A percentile compares a stretch with the other conserved stretches of the same genome.
phyloP scores from a whole-genome alignment of 768 basidiomycete species.

The Macrolepiota fuliginosa region DNA sequence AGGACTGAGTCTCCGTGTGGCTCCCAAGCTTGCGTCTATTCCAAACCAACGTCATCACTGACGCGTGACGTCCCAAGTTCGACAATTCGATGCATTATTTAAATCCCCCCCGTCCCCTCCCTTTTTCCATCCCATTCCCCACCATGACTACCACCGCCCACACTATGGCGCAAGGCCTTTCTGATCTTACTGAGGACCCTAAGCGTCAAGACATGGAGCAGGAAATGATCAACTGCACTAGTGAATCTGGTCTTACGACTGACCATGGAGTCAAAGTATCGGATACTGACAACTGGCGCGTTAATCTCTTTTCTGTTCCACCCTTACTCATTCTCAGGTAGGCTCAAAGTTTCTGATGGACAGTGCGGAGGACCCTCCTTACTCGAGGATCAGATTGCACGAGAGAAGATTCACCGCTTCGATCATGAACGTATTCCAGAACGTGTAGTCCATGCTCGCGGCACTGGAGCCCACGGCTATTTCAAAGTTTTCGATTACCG shows the following conservation, averaged over 20 bases:
- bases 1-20: neutral
- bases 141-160: conserved; percentile 22
- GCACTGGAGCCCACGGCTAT: conserved; percentile 78
- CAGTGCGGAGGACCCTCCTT: conserved; percentile 61
- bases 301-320: conserved; percentile 4
- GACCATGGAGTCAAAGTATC: conserved; percentile 58
- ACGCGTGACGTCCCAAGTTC: conserved; percentile 3
- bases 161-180: conserved; percentile 25
- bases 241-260: conserved; percentile 44
- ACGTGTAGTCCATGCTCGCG: conserved; percentile 72
- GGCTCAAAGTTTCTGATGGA: conserved; percentile 53
- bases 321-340: conserved; percentile 20
- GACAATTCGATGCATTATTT: too few species aligned
- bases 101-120: neutral
- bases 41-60: conserved; percentile 19
- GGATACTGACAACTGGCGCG: conserved; percentile 67
- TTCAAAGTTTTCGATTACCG: conserved; percentile 72
- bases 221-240: conserved; percentile 29
- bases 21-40: neutral
- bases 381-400: conserved; percentile 74
- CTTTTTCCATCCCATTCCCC: conserved; percentile 20
- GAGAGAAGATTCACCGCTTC: conserved; percentile 77
- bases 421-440: conserved; percentile 92
- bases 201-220: conserved; percentile 33
- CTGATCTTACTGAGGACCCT: conserved; percentile 23